Percentiles rank a stretch among this genome's conserved stretches.
phyloP scores from a whole-genome alignment of 2,329 filamentous ascomycete genomes.

The Talaromyces sp. region DNA sequence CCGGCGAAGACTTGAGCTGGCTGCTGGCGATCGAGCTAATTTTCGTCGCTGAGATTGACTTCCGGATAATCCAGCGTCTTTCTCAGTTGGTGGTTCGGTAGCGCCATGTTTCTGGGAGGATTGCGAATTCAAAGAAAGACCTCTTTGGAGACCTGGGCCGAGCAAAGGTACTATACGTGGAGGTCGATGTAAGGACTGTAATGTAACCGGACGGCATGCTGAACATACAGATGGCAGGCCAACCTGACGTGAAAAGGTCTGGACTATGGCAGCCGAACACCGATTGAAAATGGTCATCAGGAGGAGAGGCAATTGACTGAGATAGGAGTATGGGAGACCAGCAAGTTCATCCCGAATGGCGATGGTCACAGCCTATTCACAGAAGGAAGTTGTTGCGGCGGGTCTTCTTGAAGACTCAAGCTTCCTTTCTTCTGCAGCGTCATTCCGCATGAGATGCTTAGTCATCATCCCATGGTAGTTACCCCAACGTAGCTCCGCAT shows the following conservation, averaged over 20 bases:
- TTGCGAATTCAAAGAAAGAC: constrained; percentile 60
- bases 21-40: constrained; percentile 45
- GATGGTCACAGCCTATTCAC: not conserved
- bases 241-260: constrained; percentile 21
- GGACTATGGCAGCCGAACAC: not conserved
- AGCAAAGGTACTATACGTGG: constrained; percentile 32
- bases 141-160: constrained; percentile 48
- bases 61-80: not conserved
- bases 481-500: constrained; percentile 9
- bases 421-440: not conserved
- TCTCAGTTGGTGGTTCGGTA: not conserved
- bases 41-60: constrained; percentile 44
- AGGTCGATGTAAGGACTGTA: constrained; percentile 30
- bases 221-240: constrained; percentile 24
- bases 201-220: constrained; percentile 27
- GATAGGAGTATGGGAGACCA: not conserved
- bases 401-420: not conserved
- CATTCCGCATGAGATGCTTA: constrained; percentile 12
- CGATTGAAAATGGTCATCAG: not conserved
- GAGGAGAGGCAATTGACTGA: no score
- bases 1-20: constrained; percentile 72
- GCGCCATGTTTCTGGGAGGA: constrained; percentile 39
- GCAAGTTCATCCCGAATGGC: not conserved
- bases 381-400: not conserved
- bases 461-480: constrained; percentile 11